Conservation (phyloP, 371 early-diverging fungal species). For the Chytridiales sp. region DNA sequence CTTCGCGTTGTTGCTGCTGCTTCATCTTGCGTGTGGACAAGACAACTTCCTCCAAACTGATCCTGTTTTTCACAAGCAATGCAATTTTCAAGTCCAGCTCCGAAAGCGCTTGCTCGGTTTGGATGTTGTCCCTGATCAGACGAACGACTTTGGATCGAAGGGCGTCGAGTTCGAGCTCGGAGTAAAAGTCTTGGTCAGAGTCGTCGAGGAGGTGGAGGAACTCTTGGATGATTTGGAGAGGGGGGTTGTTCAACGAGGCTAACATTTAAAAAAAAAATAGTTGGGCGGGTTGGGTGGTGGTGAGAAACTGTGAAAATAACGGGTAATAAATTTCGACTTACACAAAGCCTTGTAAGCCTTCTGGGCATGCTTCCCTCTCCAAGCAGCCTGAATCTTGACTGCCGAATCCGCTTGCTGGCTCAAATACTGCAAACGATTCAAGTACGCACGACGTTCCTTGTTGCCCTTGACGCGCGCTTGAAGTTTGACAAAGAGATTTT, state of each 20-base stretch:
- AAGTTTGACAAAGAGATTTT: slow-evolving; percentile 49
- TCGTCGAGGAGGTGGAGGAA: slow-evolving; percentile 90
- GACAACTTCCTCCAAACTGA: slow-evolving; percentile 89
- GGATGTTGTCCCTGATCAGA: slow-evolving; percentile 86
- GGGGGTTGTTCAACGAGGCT: slow-evolving; percentile 75
- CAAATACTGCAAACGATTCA: slow-evolving; percentile 62
- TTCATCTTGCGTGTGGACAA: slow-evolving; percentile 55
- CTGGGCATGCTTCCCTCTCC: slow-evolving; percentile 75
- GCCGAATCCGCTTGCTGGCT: slow-evolving; percentile 68
- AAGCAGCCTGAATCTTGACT: slow-evolving; percentile 81
- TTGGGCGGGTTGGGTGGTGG: background rate
- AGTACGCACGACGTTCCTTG: slow-evolving; percentile 59
- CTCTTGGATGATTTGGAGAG: slow-evolving; percentile 75
- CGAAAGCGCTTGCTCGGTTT: slow-evolving; percentile 77
- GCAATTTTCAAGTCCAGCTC: slow-evolving; percentile 95
- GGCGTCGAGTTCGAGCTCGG: slow-evolving; percentile 85
- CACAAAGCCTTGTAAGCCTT: slow-evolving; percentile 80
- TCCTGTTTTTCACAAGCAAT: slow-evolving; percentile 93
- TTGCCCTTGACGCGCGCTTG: slow-evolving; percentile 73
- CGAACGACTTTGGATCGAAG: slow-evolving; percentile 83
- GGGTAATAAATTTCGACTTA: slow-evolving; percentile 35
- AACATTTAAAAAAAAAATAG: background rate
- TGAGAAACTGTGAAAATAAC: background rate
- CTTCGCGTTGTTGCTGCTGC: background rate
- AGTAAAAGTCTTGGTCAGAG: slow-evolving; percentile 87